A percentile compares a stretch with the other conserved stretches of the same genome.
These are phyloP conservation scores for Termitomyces titanicus DNA, from an alignment of 768 basidiomycete genomes.

Conservation along the genomic window DNA sequence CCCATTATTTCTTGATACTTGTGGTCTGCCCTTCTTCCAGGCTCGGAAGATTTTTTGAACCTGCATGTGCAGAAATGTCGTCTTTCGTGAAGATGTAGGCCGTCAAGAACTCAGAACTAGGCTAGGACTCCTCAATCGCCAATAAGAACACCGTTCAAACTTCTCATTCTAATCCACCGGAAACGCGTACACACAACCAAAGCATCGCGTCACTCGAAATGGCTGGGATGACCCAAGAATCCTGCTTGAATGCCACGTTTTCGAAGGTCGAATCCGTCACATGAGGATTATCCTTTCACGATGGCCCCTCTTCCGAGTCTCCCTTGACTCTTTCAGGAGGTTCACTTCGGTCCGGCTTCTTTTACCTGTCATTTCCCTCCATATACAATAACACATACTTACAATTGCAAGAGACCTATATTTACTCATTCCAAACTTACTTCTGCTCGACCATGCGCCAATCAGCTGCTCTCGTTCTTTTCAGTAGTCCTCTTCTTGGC, in stretches of 20 bases:
- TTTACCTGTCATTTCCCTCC: too few species aligned
- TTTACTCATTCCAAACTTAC: too few species aligned
- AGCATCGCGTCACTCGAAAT: neutral
- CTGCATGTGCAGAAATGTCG: neutral
- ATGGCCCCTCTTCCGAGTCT: neutral
- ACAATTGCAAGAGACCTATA: too few species aligned
- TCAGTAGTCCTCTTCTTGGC: conserved; percentile 13
- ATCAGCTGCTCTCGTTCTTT: conserved; percentile 9
- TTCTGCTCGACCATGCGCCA: neutral
- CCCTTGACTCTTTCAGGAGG: neutral
- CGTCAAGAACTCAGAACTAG: neutral
- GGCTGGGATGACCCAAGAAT: neutral
- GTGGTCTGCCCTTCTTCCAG: neutral
- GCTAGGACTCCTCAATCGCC: neutral
- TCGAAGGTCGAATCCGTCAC: conserved; percentile 5
- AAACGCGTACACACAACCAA: neutral
- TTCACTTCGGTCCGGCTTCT: conserved; percentile 19
- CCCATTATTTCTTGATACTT: neutral
- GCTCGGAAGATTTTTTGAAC: neutral
- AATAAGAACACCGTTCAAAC: too few species aligned
- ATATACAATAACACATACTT: too few species aligned
- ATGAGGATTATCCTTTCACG: conserved; percentile 11
- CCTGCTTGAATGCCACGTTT: neutral
- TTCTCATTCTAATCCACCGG: neutral
- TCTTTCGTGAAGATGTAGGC: neutral